Conservation (phyloP, 306 rosid genomes). For the Fragaria iinumae region DNA sequence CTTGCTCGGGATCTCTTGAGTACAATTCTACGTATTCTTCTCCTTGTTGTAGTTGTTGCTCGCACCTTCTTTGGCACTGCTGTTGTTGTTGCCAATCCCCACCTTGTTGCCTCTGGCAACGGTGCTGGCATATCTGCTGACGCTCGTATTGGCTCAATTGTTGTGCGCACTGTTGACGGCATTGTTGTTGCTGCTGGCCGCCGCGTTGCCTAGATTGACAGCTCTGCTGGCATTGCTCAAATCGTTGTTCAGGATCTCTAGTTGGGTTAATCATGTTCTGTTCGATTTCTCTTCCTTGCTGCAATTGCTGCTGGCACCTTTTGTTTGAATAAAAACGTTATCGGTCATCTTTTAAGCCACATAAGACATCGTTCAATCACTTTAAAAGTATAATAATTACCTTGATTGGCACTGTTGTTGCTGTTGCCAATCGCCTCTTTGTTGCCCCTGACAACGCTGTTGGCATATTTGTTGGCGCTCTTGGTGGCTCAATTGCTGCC, state of each 20-base stretch:
- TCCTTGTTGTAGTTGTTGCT: not conserved
- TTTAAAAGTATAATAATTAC: not conserved
- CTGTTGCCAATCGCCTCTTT: not conserved
- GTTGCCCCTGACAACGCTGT: not conserved
- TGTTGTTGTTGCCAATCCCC: not conserved
- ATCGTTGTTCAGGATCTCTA: not conserved
- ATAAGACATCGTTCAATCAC: not conserved
- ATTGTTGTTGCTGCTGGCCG: not conserved
- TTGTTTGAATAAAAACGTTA: not conserved
- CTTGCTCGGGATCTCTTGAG: not conserved
- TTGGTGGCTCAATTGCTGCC: not conserved
- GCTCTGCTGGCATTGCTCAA: not conserved
- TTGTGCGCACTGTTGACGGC: not conserved
- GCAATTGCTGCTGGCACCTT: not conserved
- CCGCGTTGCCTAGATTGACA: not conserved
- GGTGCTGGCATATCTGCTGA: not conserved
- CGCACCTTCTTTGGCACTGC: not conserved
- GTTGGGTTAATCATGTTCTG: no score
- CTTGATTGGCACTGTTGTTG: constrained; percentile 3
- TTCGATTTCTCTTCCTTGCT: not conserved
- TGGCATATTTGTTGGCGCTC: constrained; percentile 7
- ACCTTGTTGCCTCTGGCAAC: not conserved
- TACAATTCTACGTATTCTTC: not conserved
- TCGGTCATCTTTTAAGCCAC: not conserved
- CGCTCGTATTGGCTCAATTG: not conserved